phyloP scores from a whole-genome alignment of 768 basidiomycete species.

The Sarcodon aspratus region DNA sequence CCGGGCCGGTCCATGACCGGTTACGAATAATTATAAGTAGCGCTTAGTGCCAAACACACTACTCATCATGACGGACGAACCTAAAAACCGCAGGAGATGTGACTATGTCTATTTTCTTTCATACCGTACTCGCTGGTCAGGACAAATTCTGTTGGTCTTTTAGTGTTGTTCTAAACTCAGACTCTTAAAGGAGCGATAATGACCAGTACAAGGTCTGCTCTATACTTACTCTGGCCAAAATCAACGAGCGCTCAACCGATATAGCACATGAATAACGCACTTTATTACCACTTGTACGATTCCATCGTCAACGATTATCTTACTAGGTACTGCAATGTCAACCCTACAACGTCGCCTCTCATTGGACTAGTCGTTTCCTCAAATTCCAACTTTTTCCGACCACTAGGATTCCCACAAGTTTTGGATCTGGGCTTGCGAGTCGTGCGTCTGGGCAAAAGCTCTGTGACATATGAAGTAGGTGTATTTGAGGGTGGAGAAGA shows the following conservation, averaged over 20 bases:
- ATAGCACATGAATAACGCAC: slow-evolving; percentile 62
- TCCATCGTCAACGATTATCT: slow-evolving; percentile 76
- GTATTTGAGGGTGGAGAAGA: slow-evolving; percentile 41
- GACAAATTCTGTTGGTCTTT: not conserved
- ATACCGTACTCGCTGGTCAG: slow-evolving; percentile 62
- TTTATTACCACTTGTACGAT: slow-evolving; percentile 78
- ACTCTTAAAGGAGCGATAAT: slow-evolving; percentile 63
- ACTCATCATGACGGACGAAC: not conserved
- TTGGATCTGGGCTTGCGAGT: slow-evolving; percentile 65
- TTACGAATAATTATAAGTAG: too few relatives aligned
- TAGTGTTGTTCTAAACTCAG: slow-evolving; percentile 1
- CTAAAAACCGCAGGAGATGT: slow-evolving; percentile 21
- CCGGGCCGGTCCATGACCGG: too few relatives aligned
- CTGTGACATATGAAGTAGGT: slow-evolving; percentile 71
- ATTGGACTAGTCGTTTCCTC: slow-evolving; percentile 79
- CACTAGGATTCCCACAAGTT: slow-evolving; percentile 62
- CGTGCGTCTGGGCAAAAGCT: slow-evolving; percentile 56
- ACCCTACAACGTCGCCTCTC: slow-evolving; percentile 34
- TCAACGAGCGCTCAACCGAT: too few relatives aligned
- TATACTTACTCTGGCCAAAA: too few relatives aligned
- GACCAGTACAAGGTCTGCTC: slow-evolving; percentile 48
- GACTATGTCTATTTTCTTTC: slow-evolving; percentile 51
- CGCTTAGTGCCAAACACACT: too few relatives aligned
- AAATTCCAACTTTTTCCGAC: slow-evolving; percentile 65
- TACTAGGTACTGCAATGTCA: slow-evolving; percentile 47